Evolutionary conservation across 441 rosid genomes (phyloP).

Genomic region (Erodium chrysanthum): DNA sequence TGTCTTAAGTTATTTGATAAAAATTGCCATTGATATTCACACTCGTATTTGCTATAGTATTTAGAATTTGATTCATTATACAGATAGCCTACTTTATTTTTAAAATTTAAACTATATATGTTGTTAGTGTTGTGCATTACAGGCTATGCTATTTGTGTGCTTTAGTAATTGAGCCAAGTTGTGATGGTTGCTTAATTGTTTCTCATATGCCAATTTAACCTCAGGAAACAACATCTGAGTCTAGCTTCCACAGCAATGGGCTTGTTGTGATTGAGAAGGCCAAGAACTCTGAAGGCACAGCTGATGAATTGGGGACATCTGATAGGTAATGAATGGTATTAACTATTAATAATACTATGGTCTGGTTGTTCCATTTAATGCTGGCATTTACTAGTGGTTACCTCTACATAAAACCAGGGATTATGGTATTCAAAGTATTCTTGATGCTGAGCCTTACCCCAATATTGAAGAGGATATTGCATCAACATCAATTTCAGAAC

Average conservation of each 20-base stretch:
- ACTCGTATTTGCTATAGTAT: not conserved
- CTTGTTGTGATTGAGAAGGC: slow-evolving; percentile 31
- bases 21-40: no score
- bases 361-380: slow-evolving; percentile 12
- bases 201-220: slow-evolving; percentile 9
- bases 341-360: slow-evolving; percentile 6
- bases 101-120: not conserved
- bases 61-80: not conserved
- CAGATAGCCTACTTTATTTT: not conserved
- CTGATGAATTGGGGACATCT: slow-evolving; percentile 28
- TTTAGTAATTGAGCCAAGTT: not conserved
- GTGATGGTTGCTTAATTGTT: not conserved
- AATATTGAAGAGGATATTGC: slow-evolving; percentile 31
- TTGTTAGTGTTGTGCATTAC: not conserved
- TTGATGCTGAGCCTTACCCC: slow-evolving; percentile 30
- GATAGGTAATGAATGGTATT: slow-evolving; percentile 36
- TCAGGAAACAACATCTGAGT: slow-evolving; percentile 51
- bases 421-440: slow-evolving; percentile 27
- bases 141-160: not conserved
- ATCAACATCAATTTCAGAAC: slow-evolving; percentile 21
- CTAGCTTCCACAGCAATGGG: slow-evolving; percentile 46
- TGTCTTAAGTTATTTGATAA: not conserved
- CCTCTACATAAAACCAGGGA: slow-evolving; percentile 39
- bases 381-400: slow-evolving; percentile 17
- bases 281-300: slow-evolving; percentile 27